Base-by-base conservation (phyloP, 2,329 filamentous ascomycete genomes). In the Aaosphaeria arxii region DNA sequence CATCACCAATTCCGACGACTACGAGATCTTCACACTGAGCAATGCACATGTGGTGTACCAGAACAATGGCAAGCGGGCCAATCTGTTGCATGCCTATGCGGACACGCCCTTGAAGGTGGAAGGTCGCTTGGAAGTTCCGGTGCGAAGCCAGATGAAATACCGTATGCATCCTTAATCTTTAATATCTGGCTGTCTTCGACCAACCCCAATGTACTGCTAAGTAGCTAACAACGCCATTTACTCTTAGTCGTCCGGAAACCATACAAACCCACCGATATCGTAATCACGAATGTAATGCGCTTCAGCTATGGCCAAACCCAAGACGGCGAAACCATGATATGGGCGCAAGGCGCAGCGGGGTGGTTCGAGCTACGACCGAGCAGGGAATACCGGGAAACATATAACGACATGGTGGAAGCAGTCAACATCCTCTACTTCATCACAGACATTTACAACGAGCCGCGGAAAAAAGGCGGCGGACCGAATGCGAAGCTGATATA, bases 311-410 rank as follows among this genome's bases (percentile, higher is more conserved):
- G 74, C 11, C 69, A 76, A 52, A 70, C 83, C 9, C 81, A 86
- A 31, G 77, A 80, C 44, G 77, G 76, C 0, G 73, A 75, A 13
- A 75, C 81, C 4, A 74, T 80, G n/a, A 72, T 88, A 30, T 90
- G 87, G 87, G 83, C 85, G 1, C 74, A 77, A 30, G 84, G 84
- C 35, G 66, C 74, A 46, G 79, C 83, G 9, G 86, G 85, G 40
- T 89, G 86, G 85, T 89, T 83, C 62, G 80, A 85, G 59, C 77
- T 90, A 39, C 73, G 73, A 31, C 85, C 87, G 1, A 73, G 79
- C n/a, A 61, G 72, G 7, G 65, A 70, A 2, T 91, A 88, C 63
- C 69, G 71, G 44, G 57, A 69, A 5, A 81, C 82, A 30, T 85
- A 80, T 65, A 69, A 77, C 30, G 73, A 77, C 42, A 87, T 87